Percentiles rank a stretch among this genome's conserved stretches.
These are phyloP conservation scores for Leptodontidium sp. DNA, from an alignment of 2,329 filamentous ascomycete genomes.

Conservation along the genomic window DNA sequence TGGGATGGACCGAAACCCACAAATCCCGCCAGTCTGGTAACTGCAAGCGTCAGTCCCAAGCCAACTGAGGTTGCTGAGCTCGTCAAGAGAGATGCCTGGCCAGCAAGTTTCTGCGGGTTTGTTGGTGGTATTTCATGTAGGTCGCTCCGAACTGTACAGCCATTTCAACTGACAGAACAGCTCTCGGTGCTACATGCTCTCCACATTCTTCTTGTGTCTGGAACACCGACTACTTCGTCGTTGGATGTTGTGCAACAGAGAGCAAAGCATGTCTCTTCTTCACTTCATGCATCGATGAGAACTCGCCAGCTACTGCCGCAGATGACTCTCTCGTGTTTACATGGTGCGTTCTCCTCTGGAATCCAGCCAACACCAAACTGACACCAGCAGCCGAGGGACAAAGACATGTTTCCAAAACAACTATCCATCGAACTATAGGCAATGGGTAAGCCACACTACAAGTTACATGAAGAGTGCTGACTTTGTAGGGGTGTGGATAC, in stretches of 20 bases:
- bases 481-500: constrained; percentile 25
- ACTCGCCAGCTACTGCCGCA: constrained; percentile 20
- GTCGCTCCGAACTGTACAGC: background rate
- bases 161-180: background rate
- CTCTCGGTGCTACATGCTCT: constrained; percentile 27
- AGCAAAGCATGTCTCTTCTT: constrained; percentile 30
- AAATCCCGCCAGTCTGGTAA: constrained; percentile 5
- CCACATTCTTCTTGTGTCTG: constrained; percentile 31
- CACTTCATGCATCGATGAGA: constrained; percentile 29
- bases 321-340: constrained; percentile 30
- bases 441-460: constrained; percentile 22
- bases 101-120: constrained; percentile 21
- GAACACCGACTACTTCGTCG: constrained; percentile 31
- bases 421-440: constrained; percentile 26
- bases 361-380: background rate
- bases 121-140: constrained; percentile 19
- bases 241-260: constrained; percentile 34
- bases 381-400: constrained; percentile 22
- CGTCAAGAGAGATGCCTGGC: constrained; percentile 22
- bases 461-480: background rate
- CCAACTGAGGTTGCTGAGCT: constrained; percentile 12
- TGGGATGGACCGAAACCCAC: constrained; percentile 23
- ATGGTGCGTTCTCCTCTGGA: constrained; percentile 8
- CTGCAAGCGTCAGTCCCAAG: constrained; percentile 16
- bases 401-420: constrained; percentile 26